Percentiles rank a stretch among this genome's conserved stretches.
Conservation (phyloP, 345 rosid species). For the Eucalyptus polyanthemos region DNA sequence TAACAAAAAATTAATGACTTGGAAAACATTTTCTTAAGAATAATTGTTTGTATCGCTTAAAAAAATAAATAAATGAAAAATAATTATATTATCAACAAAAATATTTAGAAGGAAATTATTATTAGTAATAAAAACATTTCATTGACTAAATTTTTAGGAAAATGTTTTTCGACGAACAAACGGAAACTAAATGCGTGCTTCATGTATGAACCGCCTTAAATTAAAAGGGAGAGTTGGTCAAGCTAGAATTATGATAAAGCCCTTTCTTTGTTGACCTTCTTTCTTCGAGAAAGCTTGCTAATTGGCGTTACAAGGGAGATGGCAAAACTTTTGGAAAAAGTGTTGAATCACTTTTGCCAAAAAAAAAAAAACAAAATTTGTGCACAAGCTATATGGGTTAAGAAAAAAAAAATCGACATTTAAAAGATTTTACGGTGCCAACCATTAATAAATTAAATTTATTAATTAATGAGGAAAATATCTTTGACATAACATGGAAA, state of each 20-base stretch:
- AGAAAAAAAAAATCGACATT: not conserved
- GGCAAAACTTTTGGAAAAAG: not conserved
- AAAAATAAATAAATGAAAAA: not conserved
- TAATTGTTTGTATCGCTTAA: fast-evolving
- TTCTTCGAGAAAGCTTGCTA: not conserved
- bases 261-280: not conserved
- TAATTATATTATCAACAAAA: fast-evolving
- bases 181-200: not conserved
- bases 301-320: not conserved
- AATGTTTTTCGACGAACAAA: not conserved
- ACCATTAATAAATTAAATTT: not conserved
- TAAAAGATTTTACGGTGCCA: not conserved
- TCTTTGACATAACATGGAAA: not conserved
- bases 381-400: not conserved
- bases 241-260: not conserved
- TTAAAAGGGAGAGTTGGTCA: not conserved
- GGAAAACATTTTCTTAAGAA: not conserved
- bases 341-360: not conserved
- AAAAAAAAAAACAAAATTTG: no score
- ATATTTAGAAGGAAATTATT: fast-evolving
- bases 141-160: not conserved
- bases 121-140: fast-evolving
- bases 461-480: not conserved
- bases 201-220: not conserved
- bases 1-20: not conserved